Base-by-base conservation (phyloP, 2,329 filamentous ascomycete genomes). In the Thermothelomyces thermophilus region DNA sequence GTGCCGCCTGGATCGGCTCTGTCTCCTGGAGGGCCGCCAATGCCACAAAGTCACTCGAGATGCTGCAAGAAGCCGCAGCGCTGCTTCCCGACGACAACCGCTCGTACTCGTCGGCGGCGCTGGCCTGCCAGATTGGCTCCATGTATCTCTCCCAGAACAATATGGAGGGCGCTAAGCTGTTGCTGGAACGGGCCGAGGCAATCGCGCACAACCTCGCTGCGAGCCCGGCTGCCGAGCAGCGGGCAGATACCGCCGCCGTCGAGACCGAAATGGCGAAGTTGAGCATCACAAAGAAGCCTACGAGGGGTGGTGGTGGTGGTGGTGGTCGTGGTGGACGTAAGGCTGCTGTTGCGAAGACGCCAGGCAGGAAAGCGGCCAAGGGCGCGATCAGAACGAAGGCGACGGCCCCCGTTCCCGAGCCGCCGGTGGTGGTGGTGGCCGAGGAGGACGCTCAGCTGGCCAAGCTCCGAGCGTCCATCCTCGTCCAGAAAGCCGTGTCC, bases 1-100 rank as follows among this genome's bases (percentile, higher is more conserved):
- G 75, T 7, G 71, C 75, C 3, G 70, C 73, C 4, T 78, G 78
- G 73, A 69, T 76, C 13, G 78, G 76, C 1, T 74, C 71, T 2
- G 67, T 81, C n/a, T 77, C 73, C 52, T 66, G 77, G 41, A 76
- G 73, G 52, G 78, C 79, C n/a, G 77, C 79, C 19, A 73, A 81
- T 46, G 65, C 82, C 2, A 70, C 78, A 1, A 79, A 80, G 52
- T 79, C 84, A 1, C 66, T 75, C 1, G 70, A 76, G 20, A 67
- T 77, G n/a, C 70, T 80, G 2, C 69, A 74, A 5, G 72, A 76
- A 31, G 78, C 79, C 6, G 72, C 77, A 24, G 66, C 74, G 11
- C 66, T 75, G 20, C 73, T 83, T 35, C 70, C 75, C 0, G 60
- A 64, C 1, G 67, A 73, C 3, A 68, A 74, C 50, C 66, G 70